Evolutionary conservation across 306 rosid genomes (phyloP).

Genomic region (Cajanus cajan): DNA sequence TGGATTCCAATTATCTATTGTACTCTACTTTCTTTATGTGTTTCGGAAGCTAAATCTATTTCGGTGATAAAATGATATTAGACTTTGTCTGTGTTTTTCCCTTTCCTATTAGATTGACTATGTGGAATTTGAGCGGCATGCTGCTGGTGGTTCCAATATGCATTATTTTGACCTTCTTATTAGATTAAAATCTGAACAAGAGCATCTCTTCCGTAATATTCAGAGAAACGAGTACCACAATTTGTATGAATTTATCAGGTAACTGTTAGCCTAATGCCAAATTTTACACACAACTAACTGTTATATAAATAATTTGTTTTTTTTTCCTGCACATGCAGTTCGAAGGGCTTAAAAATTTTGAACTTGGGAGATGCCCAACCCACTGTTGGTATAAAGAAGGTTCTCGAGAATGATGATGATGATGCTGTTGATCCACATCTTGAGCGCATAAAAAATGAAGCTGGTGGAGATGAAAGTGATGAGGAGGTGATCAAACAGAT

Average conservation of each 20-base stretch:
- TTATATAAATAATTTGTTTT: slow-evolving; percentile 20
- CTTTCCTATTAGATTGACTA: slow-evolving; percentile 67
- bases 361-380: slow-evolving; percentile 70
- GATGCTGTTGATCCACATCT: slow-evolving; percentile 98
- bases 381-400: slow-evolving; percentile 75
- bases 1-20: neutral
- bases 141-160: slow-evolving; percentile 97
- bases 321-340: slow-evolving; percentile 54
- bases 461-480: slow-evolving; percentile 94
- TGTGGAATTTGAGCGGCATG: slow-evolving; percentile 95
- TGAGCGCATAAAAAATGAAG: slow-evolving; percentile 83
- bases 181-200: slow-evolving; percentile 92
- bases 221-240: slow-evolving; percentile 94
- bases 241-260: slow-evolving; percentile 95
- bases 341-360: slow-evolving; percentile 94
- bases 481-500: slow-evolving; percentile 69
- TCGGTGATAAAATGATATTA: neutral
- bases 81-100: neutral
- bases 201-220: slow-evolving; percentile 93
- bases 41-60: neutral
- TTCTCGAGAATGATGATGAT: slow-evolving; percentile 79
- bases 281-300: slow-evolving; percentile 4
- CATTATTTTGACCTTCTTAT: slow-evolving; percentile 96
- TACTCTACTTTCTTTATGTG: neutral
- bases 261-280: slow-evolving; percentile 22